Evolutionary conservation across 371 early-diverging fungal species (phyloP), one percentile per base, ranked within the genome.

Genomic region (Rozella allomycis): DNA sequence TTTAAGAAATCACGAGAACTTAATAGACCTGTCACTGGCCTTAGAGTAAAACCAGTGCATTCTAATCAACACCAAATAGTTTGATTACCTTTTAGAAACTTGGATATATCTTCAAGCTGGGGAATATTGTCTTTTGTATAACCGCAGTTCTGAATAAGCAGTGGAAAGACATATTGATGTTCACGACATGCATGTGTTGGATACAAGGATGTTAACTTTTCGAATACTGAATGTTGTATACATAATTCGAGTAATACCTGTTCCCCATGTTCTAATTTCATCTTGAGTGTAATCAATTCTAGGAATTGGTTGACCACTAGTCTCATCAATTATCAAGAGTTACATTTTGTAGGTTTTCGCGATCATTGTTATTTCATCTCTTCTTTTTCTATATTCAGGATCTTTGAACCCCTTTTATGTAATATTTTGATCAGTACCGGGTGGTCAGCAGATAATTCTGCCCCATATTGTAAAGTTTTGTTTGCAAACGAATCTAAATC

Each of bases 331-430:
- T 7, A 43, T 13, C n/a, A 17, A 18, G 20, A 38, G 50, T 8
- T 47, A 56, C 55, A 74, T 73, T 37, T 73, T 64, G 52, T 76
- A 75, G 12, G 61, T 69, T 47, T 74, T 74, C 28, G 93, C 93
- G 47, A 72, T 71, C 26, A 60, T 51, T 23, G 86, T 81, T 35
- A 93, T 87, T 34, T 80, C 79, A 10, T 64, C 56, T 20, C 94
- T 68, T 25, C 94, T 70, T 20, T 58, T 65, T 27, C 90, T 72
- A 57, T 90, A 93, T 21, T 41, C 68, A 10, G 66, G 58, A 42
- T 93, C 94, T 20, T 67, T 60, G 39, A 85, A 87, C 23, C 94
- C 94, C 12, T 90, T n/a, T n/a, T n/a, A n/a, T n/a, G n/a, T n/a
- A n/a, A n/a, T n/a, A n/a, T n/a, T 88, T 46, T 88, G 88, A 45